These are phyloP conservation scores for Waltiozyma solani DNA, from an alignment of 1,139 yeast species.

Conservation along the genomic window DNA sequence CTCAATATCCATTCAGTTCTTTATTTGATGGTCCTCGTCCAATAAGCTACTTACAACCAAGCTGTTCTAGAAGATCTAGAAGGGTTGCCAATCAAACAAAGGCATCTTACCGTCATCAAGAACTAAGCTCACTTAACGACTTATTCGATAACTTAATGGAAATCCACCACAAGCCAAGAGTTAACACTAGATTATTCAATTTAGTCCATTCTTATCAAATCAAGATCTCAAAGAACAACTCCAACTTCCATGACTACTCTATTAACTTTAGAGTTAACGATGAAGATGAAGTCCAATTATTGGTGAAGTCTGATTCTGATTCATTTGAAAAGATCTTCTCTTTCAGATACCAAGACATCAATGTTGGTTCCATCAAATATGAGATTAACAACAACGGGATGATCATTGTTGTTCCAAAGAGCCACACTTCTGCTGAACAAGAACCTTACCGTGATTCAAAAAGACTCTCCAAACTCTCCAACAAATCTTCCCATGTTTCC, in stretches of 20 bases:
- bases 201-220: background rate
- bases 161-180: background rate
- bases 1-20: background rate
- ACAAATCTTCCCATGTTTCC: background rate
- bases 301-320: background rate
- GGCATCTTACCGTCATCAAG: background rate
- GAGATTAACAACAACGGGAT: background rate
- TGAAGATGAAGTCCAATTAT: background rate
- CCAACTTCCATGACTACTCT: background rate
- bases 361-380: background rate
- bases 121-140: background rate
- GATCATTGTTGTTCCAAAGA: background rate
- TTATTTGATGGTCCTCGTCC: background rate
- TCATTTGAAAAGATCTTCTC: background rate
- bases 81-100: background rate
- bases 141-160: background rate
- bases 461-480: background rate
- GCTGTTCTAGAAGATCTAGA: too few species aligned
- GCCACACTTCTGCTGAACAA: background rate
- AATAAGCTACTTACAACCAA: background rate
- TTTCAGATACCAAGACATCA: background rate
- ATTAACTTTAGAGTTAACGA: background rate
- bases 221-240: background rate
- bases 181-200: background rate
- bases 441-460: too few species aligned